Percentiles rank a stretch among this genome's conserved stretches.
Conservation (phyloP, 2,329 filamentous ascomycete species). For the Aspergillus bombycis region DNA sequence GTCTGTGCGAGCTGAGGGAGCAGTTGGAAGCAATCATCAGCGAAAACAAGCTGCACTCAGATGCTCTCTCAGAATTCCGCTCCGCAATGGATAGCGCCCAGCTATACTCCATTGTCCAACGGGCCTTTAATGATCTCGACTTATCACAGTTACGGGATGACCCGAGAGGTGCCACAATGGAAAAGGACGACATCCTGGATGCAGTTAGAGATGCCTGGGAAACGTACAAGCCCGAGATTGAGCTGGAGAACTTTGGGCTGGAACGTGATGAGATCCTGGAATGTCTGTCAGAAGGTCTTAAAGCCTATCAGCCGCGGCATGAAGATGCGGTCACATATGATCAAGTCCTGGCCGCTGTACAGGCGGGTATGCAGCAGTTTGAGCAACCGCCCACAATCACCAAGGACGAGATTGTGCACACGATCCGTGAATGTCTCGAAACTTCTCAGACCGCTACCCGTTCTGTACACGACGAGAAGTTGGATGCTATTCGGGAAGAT, state of each 20-base stretch:
- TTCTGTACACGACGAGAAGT: conserved; percentile 29
- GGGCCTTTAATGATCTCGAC: conserved; percentile 63
- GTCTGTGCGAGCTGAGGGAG: conserved; percentile 77
- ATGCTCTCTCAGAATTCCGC: conserved; percentile 64
- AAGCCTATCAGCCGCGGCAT: conserved; percentile 64
- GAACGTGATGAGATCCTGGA: conserved; percentile 88
- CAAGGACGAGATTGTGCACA: conserved; percentile 79
- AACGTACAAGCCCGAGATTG: conserved; percentile 89
- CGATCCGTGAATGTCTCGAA: conserved; percentile 83
- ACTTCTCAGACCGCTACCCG: conserved; percentile 60
- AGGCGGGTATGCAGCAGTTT: conserved; percentile 83
- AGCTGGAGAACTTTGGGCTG: conserved; percentile 85
- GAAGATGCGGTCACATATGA: conserved; percentile 71
- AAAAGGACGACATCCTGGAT: conserved; percentile 80
- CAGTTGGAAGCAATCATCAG: conserved; percentile 80
- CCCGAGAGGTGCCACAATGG: conserved; percentile 57
- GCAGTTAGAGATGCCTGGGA: conserved; percentile 92
- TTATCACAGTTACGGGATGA: conserved; percentile 63
- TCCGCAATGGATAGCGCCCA: conserved; percentile 76
- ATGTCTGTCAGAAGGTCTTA: conserved; percentile 82
- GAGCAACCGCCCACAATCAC: conserved; percentile 71
- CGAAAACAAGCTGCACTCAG: conserved; percentile 72
- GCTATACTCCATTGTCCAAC: conserved; percentile 81
- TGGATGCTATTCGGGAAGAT: conserved; percentile 35
- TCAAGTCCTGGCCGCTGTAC: conserved; percentile 81